phyloP scores from a whole-genome alignment of 148 eudicot genomes.

The Chenopodium berlandieri region DNA sequence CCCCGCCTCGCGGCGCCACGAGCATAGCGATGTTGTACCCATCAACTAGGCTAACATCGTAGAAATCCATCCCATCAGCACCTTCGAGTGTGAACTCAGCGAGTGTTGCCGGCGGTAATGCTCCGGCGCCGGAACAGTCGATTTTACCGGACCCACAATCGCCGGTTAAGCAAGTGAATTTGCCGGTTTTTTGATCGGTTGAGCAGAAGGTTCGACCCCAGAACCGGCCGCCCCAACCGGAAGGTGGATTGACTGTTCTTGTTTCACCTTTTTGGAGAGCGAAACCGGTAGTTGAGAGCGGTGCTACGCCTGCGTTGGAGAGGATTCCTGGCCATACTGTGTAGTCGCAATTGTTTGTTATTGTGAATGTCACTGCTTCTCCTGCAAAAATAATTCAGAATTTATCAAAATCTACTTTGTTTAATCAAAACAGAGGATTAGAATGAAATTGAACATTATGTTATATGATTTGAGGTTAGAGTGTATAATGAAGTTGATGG shows the following conservation, averaged over 20 bases:
- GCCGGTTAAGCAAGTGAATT: conserved; percentile 66
- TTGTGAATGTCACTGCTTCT: conserved; percentile 43
- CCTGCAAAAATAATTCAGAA: not conserved
- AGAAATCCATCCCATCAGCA: conserved; percentile 53
- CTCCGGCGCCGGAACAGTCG: conserved; percentile 52
- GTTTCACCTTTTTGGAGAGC: conserved; percentile 53
- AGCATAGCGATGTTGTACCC: conserved; percentile 76
- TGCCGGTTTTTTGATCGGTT: conserved; percentile 39
- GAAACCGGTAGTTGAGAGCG: conserved; percentile 65
- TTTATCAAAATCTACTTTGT: no score
- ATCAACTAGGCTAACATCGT: conserved; percentile 77
- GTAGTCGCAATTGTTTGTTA: conserved; percentile 56
- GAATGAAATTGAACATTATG: not conserved
- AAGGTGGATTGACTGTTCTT: conserved; percentile 33
- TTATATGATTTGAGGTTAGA: no score
- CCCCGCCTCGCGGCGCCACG: conserved; percentile 54
- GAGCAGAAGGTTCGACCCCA: conserved; percentile 73
- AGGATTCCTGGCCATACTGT: conserved; percentile 79
- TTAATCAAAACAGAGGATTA: not conserved
- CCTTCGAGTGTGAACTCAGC: conserved; percentile 68
- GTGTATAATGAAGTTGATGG: not conserved
- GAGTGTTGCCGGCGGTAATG: conserved; percentile 61
- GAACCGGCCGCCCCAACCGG: conserved; percentile 71
- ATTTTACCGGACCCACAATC: conserved; percentile 66
- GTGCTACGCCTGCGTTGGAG: conserved; percentile 66